phyloP scores from a whole-genome alignment of 2,329 filamentous ascomycete species.

The Ilyonectria sp. region DNA sequence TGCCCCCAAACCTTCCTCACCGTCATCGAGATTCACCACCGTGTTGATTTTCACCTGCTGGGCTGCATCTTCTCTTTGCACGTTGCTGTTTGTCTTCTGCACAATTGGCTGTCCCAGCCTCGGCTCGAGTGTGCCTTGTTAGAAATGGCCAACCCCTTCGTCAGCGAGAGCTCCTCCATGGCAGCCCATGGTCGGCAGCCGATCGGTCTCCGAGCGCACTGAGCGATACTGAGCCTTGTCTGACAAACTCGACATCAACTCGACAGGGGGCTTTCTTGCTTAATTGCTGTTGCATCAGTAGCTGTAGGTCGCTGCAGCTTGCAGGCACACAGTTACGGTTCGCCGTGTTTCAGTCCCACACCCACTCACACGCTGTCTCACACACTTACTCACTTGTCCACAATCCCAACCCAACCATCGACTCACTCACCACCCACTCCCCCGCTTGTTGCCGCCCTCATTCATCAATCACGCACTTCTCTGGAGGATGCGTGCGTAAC shows the following conservation, averaged over 20 bases:
- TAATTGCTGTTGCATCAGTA: neutral
- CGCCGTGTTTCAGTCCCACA: slow-evolving; percentile 9
- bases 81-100: neutral
- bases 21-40: slow-evolving; percentile 5
- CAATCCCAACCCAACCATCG: slow-evolving; percentile 23
- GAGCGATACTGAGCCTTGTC: neutral
- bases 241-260: neutral
- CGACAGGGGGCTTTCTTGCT: neutral
- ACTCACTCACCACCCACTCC: slow-evolving; percentile 6
- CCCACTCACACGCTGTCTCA: neutral
- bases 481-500: neutral
- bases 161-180: neutral
- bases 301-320: slow-evolving; percentile 2
- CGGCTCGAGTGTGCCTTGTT: neutral
- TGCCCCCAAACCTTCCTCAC: neutral
- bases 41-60: neutral
- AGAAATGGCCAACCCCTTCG: neutral
- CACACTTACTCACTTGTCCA: slow-evolving; percentile 7
- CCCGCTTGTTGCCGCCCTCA: neutral
- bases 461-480: slow-evolving; percentile 2
- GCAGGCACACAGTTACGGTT: neutral
- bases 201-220: neutral
- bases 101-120: neutral
- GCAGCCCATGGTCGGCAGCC: neutral
- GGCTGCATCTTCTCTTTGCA: neutral